Base-by-base conservation (phyloP, 306 rosid species). In the Potentilla sterilis region DNA sequence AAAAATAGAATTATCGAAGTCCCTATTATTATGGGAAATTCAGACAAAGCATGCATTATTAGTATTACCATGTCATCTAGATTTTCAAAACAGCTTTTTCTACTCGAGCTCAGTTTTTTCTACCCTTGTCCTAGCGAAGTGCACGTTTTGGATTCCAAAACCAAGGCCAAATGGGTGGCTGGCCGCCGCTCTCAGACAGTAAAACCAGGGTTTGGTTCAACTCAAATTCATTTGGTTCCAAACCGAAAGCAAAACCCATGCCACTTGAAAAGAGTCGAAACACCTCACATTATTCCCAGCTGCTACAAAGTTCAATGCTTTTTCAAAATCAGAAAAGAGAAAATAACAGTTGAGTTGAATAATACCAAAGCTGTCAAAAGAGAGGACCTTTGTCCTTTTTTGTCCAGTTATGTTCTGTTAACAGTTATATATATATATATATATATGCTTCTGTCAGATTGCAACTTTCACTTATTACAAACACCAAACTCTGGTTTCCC, bases 111-210 rank as follows among this genome's bases (percentile, higher is more conserved):
- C 75, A 51, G 9, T 13, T 52, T 7, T 14, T 68, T 68, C 35
- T 61, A 32, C 66, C 66, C 41, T 24, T 46, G 68, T 28, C 67
- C 52, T 18, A 72, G 40, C 67, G 11, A 55, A 72, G 16, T 72
- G 76, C 64, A 15, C 24, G 41, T 40, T 3, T 63, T 35, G 6
- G 41, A 38, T 40, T 41, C 6, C 6, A 55, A 72, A 14, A 41
- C 37, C 22, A 41, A 40, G 18, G 43, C 52, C 42, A 21, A 57
- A 46, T 22, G 52, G 54, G 54, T 57, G 41, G 54, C 66, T 72
- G 5, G 34, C 32, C 69, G 28, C 69, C 69, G 69, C 34, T 41
- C 47, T 54, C 51, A 54, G 15, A 57, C 41, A 57, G 18, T 41
- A 57, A 57, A 55, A 57, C 67, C 18, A 2, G 54, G 42, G 32